phyloP scores from a whole-genome alignment of 352 stramenopile genomes.

The Phytophthora agathidicida region DNA sequence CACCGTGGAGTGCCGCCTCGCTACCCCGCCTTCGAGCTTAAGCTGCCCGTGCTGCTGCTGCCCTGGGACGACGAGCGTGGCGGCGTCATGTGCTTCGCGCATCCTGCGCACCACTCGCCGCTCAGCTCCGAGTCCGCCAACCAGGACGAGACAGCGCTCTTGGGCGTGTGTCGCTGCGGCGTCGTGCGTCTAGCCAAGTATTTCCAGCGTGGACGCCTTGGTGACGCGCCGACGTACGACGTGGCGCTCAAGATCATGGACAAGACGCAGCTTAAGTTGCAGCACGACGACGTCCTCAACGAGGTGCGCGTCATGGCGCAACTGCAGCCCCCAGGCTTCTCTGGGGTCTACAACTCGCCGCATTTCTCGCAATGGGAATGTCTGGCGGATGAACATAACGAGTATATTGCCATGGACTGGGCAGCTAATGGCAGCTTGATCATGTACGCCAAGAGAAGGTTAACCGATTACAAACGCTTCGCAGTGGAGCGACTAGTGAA shows the following conservation, averaged over 20 bases:
- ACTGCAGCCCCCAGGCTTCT: slow-evolving; percentile 70
- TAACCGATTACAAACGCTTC: slow-evolving; percentile 77
- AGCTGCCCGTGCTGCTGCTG: slow-evolving; percentile 69
- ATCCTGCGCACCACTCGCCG: slow-evolving; percentile 46
- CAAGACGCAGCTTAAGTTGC: slow-evolving; percentile 63
- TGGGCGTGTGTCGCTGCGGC: slow-evolving; percentile 74
- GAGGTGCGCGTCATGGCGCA: slow-evolving; percentile 83
- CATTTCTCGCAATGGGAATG: slow-evolving; percentile 82
- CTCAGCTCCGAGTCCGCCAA: slow-evolving; percentile 47
- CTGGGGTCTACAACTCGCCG: slow-evolving; percentile 57
- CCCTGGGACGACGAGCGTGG: slow-evolving; percentile 73
- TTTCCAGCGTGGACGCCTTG: slow-evolving; percentile 52
- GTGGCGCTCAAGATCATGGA: slow-evolving; percentile 84
- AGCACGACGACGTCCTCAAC: slow-evolving; percentile 79
- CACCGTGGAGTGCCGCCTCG: slow-evolving; percentile 75
- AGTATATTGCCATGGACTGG: slow-evolving; percentile 85
- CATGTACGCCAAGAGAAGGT: slow-evolving; percentile 64
- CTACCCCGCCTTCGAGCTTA: slow-evolving; percentile 72
- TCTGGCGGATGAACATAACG: slow-evolving; percentile 63
- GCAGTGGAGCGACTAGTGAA: slow-evolving; percentile 62
- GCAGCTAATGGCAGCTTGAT: slow-evolving; percentile 71
- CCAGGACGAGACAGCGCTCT: slow-evolving; percentile 54
- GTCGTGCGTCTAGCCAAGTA: slow-evolving; percentile 80
- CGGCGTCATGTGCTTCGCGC: slow-evolving; percentile 71
- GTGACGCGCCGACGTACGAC: slow-evolving; percentile 42